Conservation (phyloP, 2,329 filamentous ascomycete species). For the Fusarium napiforme region DNA sequence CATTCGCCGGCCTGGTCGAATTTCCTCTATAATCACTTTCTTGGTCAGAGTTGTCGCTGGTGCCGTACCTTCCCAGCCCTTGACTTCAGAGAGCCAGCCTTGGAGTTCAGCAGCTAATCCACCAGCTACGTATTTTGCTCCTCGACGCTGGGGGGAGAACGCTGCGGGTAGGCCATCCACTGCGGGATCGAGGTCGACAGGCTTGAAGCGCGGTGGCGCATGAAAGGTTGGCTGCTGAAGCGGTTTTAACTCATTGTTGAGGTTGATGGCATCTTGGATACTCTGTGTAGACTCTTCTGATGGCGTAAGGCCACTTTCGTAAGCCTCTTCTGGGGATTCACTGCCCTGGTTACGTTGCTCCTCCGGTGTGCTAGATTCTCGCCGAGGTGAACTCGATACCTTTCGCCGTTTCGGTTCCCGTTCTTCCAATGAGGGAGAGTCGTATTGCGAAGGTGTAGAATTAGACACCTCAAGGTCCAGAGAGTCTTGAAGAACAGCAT, state of each 20-base stretch:
- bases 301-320: constrained; percentile 8
- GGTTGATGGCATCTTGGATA: constrained; percentile 12
- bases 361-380: constrained; percentile 16
- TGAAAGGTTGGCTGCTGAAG: constrained; percentile 53
- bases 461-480: constrained; percentile 15
- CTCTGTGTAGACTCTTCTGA: constrained; percentile 24
- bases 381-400: constrained; percentile 44
- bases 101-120: constrained; percentile 55
- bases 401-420: constrained; percentile 45
- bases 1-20: constrained; percentile 50
- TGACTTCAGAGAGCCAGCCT: constrained; percentile 55
- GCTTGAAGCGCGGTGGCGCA: constrained; percentile 54
- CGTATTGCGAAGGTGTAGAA: not conserved
- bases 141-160: constrained; percentile 53
- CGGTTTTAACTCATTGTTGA: constrained; percentile 29
- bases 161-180: constrained; percentile 41
- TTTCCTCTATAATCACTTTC: constrained; percentile 46
- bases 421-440: constrained; percentile 21
- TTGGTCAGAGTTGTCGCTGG: constrained; percentile 26
- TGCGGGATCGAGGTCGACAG: constrained; percentile 39
- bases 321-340: not conserved
- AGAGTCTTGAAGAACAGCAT: not conserved
- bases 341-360: not conserved
- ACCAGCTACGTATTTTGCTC: constrained; percentile 50
- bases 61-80: constrained; percentile 46